Base-by-base conservation (phyloP, 352 stramenopile genomes). In the Hyaloperonospora arabidopsidis region DNA sequence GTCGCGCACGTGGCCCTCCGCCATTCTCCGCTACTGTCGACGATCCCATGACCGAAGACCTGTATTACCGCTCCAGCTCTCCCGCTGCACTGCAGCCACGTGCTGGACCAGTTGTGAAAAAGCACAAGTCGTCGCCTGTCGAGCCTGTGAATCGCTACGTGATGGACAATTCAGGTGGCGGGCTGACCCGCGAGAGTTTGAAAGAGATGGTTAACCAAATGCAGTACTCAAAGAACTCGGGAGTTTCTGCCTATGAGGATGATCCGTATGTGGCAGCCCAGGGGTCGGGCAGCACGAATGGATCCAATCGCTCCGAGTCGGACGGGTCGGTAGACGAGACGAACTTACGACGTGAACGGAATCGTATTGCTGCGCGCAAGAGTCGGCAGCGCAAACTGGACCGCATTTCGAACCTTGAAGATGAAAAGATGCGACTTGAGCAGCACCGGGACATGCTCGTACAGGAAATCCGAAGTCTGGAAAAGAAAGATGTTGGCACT, bases 401-500 rank as follows among this genome's bases (percentile, higher is more conserved):
- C 64, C 82, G 82, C 52, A 93, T 93, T 54, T 89, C 82, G 21
- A 89, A 87, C 57, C 67, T 93, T 2, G 83, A 93, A 64, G 82
- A 91, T 57, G 83, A 93, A 62, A 93, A 93, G 60, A 85, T 85
- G 72, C 83, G 83, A 0, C 76, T 93, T 10, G 83, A 93, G 65
- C 80, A 89, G 58, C 80, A 91, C 67, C 80, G 83, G 19, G 82
- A 93, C 61, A 89, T 89, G 79, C 64, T 93, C 15, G 70, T 93
- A 29, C 80, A 93, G 49, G 83, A 93, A 52, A 93, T 93, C 49
- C 76, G 78, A 47, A 86, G 74, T 63, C 59, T 93, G 12, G 79
- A 93, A 56, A 89, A 86, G 67, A 83, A 86, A 32, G 80, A 90
- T 57, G 72, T 75, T 12, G 67, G 74, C 17, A 66, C 38, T 38